phyloP scores from a whole-genome alignment of 352 stramenopile species.

The Phytophthora kernoviae region DNA sequence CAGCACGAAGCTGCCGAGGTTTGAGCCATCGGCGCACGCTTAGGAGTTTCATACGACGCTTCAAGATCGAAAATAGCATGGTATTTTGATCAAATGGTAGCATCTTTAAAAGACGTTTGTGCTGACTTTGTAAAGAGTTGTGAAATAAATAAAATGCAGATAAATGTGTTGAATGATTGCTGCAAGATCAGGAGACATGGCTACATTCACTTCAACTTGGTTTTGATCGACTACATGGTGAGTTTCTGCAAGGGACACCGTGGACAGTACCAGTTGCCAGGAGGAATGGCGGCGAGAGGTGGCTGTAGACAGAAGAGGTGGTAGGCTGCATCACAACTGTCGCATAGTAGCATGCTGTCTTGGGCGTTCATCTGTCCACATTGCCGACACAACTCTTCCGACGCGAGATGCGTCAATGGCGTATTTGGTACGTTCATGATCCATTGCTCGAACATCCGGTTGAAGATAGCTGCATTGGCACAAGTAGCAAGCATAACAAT shows the following conservation, averaged over 20 bases:
- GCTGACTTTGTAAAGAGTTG: no score
- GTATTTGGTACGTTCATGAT: constrained; percentile 64
- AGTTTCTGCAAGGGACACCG: constrained; percentile 64
- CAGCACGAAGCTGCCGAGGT: constrained; percentile 20
- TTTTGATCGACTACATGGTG: constrained; percentile 17
- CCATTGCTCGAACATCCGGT: constrained; percentile 81
- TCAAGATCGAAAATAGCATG: not conserved
- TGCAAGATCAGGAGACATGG: no score
- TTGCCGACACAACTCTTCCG: constrained; percentile 72
- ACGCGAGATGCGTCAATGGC: constrained; percentile 50
- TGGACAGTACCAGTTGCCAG: constrained; percentile 83
- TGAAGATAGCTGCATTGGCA: constrained; percentile 64
- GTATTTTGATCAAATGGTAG: not conserved
- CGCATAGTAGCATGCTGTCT: constrained; percentile 83
- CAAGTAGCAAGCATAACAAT: constrained; percentile 13
- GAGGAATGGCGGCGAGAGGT: constrained; percentile 60
- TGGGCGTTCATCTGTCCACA: constrained; percentile 68
- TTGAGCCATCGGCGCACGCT: constrained; percentile 4
- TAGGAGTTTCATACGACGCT: constrained; percentile 24
- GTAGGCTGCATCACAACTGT: constrained; percentile 86
- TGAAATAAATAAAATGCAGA: no score
- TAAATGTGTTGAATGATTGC: no score
- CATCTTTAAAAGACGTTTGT: not conserved
- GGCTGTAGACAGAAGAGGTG: constrained; percentile 83
- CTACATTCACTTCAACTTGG: not conserved